These are phyloP conservation scores for Xylaria nigripes DNA, from an alignment of 495 filamentous ascomycete species.

Conservation along the genomic window DNA sequence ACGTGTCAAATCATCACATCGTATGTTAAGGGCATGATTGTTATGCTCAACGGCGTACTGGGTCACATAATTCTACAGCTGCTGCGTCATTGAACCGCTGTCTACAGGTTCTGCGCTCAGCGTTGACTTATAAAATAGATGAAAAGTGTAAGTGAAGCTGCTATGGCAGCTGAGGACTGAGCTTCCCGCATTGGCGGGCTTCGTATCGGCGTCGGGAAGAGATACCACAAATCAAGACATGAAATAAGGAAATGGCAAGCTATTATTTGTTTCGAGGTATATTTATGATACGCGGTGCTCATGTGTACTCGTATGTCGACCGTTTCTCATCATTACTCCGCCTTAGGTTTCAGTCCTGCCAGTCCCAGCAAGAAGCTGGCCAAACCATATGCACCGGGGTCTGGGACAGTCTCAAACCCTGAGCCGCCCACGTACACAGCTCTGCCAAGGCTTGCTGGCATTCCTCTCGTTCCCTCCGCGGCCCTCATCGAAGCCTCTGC, in stretches of 20 bases:
- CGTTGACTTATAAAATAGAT: constrained; percentile 9
- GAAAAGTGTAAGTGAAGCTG: neutral
- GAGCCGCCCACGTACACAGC: constrained; percentile 89
- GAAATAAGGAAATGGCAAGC: constrained; percentile 7
- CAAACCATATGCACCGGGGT: constrained; percentile 85
- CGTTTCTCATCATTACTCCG: constrained; percentile 21
- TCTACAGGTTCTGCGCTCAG: neutral
- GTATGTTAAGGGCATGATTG: neutral
- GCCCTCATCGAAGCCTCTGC: constrained; percentile 67
- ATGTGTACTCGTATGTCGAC: constrained; percentile 15
- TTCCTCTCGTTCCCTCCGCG: constrained; percentile 77
- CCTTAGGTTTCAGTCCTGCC: constrained; percentile 37
- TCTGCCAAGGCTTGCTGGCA: constrained; percentile 81
- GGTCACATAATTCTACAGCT: neutral
- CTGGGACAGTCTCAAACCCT: constrained; percentile 71
- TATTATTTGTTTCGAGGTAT: neutral
- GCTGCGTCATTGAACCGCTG: neutral
- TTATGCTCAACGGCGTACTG: neutral
- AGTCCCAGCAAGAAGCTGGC: constrained; percentile 73
- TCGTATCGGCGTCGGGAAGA: constrained; percentile 13
- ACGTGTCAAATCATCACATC: neutral
- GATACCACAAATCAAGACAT: constrained; percentile 14
- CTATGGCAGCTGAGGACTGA: constrained; percentile 1
- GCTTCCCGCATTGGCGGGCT: constrained; percentile 9
- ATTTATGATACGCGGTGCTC: neutral